phyloP scores from a whole-genome alignment of 75 land plant species.

The Chamaecyparis obtusa region DNA sequence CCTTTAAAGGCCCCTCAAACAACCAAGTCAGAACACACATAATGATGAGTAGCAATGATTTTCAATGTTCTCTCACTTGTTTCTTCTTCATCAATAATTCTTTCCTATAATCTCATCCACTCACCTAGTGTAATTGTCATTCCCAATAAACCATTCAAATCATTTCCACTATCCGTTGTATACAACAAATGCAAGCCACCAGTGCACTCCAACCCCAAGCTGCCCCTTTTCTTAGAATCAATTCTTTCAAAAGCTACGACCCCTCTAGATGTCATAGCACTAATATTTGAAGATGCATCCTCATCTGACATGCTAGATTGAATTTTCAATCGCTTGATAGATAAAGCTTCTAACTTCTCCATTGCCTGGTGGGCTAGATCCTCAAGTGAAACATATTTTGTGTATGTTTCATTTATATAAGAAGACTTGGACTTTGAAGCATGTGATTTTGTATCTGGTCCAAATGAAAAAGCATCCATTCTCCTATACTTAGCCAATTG shows the following conservation, averaged over 20 bases:
- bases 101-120: slow-evolving; percentile 89
- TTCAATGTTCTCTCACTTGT: slow-evolving; percentile 59
- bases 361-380: slow-evolving; percentile 97
- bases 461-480: slow-evolving; percentile 1
- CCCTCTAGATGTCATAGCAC: slow-evolving; percentile 50
- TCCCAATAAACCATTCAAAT: slow-evolving; percentile 65
- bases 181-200: slow-evolving; percentile 59
- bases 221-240: slow-evolving; percentile 26
- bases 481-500: slow-evolving; percentile 3
- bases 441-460: neutral
- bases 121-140: slow-evolving; percentile 76
- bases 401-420: neutral
- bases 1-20: slow-evolving; percentile 24
- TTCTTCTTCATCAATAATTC: slow-evolving; percentile 59
- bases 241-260: slow-evolving; percentile 47
- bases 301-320: slow-evolving; percentile 89
- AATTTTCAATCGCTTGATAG: slow-evolving; percentile 89
- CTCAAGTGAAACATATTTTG: slow-evolving; percentile 81
- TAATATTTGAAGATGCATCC: slow-evolving; percentile 68
- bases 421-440: neutral
- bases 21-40: slow-evolving; percentile 50
- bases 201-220: slow-evolving; percentile 63
- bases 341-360: slow-evolving; percentile 91
- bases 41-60: slow-evolving; percentile 84
- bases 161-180: slow-evolving; percentile 43